Conservation (phyloP, 768 basidiomycete genomes). For the Chlorophyllum brunneum region DNA sequence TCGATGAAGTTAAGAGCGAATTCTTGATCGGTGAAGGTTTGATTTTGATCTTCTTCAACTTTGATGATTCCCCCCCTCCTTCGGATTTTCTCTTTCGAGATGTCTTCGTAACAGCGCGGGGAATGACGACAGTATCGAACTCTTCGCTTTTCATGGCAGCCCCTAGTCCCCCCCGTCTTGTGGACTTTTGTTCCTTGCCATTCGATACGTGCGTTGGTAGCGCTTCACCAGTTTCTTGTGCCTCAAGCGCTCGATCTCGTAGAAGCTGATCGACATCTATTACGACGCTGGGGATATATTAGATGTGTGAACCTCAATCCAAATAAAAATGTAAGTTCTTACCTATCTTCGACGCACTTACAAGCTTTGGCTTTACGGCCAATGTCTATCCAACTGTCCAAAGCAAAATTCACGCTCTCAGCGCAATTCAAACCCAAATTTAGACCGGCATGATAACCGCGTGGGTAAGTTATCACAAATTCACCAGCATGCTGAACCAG, state of each 20-base stretch:
- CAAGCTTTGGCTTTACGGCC: conserved; percentile 79
- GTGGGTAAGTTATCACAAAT: conserved; percentile 92
- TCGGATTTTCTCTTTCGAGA: conserved; percentile 39
- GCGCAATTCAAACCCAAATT: conserved; percentile 96
- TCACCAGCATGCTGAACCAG: conserved; percentile 94
- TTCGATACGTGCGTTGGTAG: not conserved
- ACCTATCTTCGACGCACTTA: conserved; percentile 74
- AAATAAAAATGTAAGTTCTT: conserved; percentile 10
- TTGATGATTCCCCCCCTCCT: conserved; percentile 29
- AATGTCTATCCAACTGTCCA: conserved; percentile 90
- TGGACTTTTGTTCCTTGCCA: conserved; percentile 11
- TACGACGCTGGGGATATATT: conserved; percentile 58
- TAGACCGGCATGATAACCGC: conserved; percentile 96
- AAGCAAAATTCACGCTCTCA: conserved; percentile 94
- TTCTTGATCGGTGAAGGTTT: conserved; percentile 29
- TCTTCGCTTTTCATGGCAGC: conserved; percentile 20
- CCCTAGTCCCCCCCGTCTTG: conserved; percentile 19
- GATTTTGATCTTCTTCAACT: conserved; percentile 46
- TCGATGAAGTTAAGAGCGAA: conserved; percentile 17
- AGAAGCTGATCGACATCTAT: conserved; percentile 92
- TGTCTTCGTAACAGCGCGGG: conserved; percentile 31
- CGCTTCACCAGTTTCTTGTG: conserved; percentile 5
- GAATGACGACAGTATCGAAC: conserved; percentile 14
- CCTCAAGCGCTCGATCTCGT: conserved; percentile 55
- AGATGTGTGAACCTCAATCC: conserved; percentile 1